Evolutionary conservation across 2,329 filamentous ascomycete genomes (phyloP).

Genomic region (Ascochyta viciae-villosae): DNA sequence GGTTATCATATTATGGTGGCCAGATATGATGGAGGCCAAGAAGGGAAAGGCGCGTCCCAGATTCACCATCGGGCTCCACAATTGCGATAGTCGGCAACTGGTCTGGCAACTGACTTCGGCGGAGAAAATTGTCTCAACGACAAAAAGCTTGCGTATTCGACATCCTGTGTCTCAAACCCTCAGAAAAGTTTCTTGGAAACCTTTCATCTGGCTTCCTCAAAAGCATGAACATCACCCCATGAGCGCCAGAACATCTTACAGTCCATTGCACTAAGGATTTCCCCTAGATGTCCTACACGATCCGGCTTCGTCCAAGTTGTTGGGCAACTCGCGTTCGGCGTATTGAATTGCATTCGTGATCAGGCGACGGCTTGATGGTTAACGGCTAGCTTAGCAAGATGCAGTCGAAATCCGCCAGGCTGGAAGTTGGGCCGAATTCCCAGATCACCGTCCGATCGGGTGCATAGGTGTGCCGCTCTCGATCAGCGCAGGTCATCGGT

Average conservation of each 20-base stretch:
- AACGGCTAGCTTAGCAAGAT: background rate
- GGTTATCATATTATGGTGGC: background rate
- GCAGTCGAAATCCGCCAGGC: too few species aligned
- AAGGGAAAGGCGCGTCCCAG: conserved; percentile 8
- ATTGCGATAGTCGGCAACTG: conserved; percentile 15
- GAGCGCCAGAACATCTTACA: too few species aligned
- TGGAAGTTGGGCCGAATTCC: too few species aligned
- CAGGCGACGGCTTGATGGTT: background rate
- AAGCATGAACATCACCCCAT: too few species aligned
- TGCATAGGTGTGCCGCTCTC: too few species aligned
- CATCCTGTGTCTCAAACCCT: background rate
- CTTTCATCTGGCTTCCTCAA: too few species aligned
- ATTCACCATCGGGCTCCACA: conserved; percentile 16
- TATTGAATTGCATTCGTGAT: background rate
- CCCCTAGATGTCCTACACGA: background rate
- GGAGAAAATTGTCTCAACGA: conserved; percentile 2
- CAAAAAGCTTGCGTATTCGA: conserved; percentile 5
- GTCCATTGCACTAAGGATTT: too few species aligned
- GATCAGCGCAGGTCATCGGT: too few species aligned
- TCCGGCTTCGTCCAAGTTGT: background rate
- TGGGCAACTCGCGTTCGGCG: background rate
- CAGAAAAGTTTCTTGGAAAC: too few species aligned
- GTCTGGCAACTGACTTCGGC: background rate
- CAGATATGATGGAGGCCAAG: conserved; percentile 3
- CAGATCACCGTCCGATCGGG: too few species aligned